Percentiles rank a stretch among this genome's conserved stretches.
phyloP scores from a whole-genome alignment of 2,329 filamentous ascomycete species.

The Cercospora sp. region DNA sequence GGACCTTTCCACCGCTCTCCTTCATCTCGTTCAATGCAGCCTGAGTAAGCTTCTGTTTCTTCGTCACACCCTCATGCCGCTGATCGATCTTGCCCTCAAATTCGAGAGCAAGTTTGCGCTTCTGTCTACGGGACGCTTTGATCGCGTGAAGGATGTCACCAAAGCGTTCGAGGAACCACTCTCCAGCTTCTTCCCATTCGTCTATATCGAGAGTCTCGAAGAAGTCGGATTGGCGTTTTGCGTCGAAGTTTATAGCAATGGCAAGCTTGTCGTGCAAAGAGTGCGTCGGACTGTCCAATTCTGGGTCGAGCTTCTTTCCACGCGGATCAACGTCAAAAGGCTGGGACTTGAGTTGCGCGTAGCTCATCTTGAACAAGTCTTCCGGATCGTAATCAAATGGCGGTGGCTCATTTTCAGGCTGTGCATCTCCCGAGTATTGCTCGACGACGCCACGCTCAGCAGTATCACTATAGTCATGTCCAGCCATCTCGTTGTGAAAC shows the following conservation, averaged over 20 bases:
- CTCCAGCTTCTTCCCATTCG: conserved; percentile 63
- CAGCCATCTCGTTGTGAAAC: neutral
- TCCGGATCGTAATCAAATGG: conserved; percentile 33
- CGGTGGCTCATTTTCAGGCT: neutral
- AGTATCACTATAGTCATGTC: neutral
- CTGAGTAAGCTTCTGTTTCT: conserved; percentile 47
- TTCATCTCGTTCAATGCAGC: conserved; percentile 50
- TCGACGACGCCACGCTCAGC: neutral
- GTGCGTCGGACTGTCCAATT: conserved; percentile 9
- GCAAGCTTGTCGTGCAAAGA: conserved; percentile 31
- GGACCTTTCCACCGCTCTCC: conserved; percentile 54
- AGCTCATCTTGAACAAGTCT: conserved; percentile 34
- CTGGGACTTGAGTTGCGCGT: conserved; percentile 31
- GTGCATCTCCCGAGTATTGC: neutral
- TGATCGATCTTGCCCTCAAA: conserved; percentile 58
- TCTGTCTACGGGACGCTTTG: conserved; percentile 54
- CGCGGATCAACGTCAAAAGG: conserved; percentile 34
- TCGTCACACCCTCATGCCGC: conserved; percentile 54
- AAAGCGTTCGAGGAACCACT: conserved; percentile 61
- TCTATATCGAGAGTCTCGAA: conserved; percentile 54
- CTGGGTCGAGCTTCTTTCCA: conserved; percentile 17
- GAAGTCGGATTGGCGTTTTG: conserved; percentile 38
- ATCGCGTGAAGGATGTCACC: conserved; percentile 52
- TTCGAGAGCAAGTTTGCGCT: conserved; percentile 53
- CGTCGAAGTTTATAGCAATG: conserved; percentile 10